These are phyloP conservation scores for Metschnikowia peoriensis DNA, from an alignment of 805 yeast genomes.

Conservation along the genomic window DNA sequence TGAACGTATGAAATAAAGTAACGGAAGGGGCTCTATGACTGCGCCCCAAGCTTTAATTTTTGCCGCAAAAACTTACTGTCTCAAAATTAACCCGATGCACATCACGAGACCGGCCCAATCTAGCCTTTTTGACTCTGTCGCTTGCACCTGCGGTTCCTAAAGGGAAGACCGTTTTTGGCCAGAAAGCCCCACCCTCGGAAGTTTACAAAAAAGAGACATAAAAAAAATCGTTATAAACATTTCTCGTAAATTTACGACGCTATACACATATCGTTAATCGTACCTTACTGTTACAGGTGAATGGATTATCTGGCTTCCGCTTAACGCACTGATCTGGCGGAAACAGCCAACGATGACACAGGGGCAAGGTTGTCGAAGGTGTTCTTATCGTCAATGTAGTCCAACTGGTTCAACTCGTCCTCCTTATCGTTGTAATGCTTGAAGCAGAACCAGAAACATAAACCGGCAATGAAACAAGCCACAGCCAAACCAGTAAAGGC, in stretches of 20 bases:
- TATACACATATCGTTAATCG: neutral
- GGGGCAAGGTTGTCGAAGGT: conserved; percentile 10
- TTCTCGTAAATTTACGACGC: neutral
- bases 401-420: conserved; percentile 56
- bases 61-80: too few relatives aligned
- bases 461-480: conserved; percentile 58
- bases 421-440: conserved; percentile 52
- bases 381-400: conserved; percentile 23
- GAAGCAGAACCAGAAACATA: conserved; percentile 61
- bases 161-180: too few relatives aligned
- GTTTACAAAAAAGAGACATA: neutral
- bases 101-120: too few relatives aligned
- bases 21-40: too few relatives aligned
- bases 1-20: too few relatives aligned
- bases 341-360: conserved; percentile 17
- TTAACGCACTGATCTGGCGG: conserved; percentile 12
- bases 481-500: conserved; percentile 62
- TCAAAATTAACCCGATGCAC: too few relatives aligned
- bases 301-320: neutral
- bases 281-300: neutral
- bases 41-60: too few relatives aligned
- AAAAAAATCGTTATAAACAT: neutral
- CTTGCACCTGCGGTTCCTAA: too few relatives aligned
- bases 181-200: neutral
- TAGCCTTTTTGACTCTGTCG: too few relatives aligned